Conservation (phyloP, 495 filamentous ascomycete species). For the Durotheca rogersii region DNA sequence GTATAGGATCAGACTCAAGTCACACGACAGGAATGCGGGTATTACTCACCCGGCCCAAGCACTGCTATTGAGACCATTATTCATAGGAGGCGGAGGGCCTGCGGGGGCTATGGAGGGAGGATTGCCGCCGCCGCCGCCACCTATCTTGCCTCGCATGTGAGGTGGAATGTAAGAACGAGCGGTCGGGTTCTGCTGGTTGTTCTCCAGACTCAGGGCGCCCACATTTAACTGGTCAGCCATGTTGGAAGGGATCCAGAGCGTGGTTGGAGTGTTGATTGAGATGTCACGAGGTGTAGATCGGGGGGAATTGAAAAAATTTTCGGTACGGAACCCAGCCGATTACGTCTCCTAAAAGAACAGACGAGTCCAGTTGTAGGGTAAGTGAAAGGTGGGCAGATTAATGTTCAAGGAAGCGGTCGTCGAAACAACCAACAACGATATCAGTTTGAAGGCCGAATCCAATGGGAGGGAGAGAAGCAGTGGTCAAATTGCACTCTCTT, state of each 20-base stretch:
- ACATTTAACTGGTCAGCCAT: slow-evolving; percentile 98
- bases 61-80: slow-evolving; percentile 59
- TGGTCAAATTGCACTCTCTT: no score
- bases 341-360: slow-evolving; percentile 45
- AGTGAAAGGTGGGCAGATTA: slow-evolving; percentile 24
- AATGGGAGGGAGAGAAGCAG: no score
- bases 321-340: slow-evolving; percentile 36
- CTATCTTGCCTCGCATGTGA: slow-evolving; percentile 74
- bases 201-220: slow-evolving; percentile 71
- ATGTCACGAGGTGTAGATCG: slow-evolving; percentile 1
- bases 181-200: slow-evolving; percentile 61
- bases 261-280: slow-evolving; percentile 5
- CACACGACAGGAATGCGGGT: background rate
- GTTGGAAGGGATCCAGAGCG: slow-evolving; percentile 11
- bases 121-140: slow-evolving; percentile 34
- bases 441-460: slow-evolving; percentile 9
- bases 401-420: slow-evolving; percentile 5
- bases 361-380: slow-evolving; percentile 34
- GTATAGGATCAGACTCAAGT: background rate
- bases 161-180: slow-evolving; percentile 91
- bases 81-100: slow-evolving; percentile 40
- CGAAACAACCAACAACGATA: slow-evolving; percentile 11
- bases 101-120: slow-evolving; percentile 36
- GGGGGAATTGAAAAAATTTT: slow-evolving; percentile 22
- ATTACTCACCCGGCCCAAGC: slow-evolving; percentile 63